Base-by-base conservation (phyloP, 495 filamentous ascomycete species). In the Penicillium bovifimosum region DNA sequence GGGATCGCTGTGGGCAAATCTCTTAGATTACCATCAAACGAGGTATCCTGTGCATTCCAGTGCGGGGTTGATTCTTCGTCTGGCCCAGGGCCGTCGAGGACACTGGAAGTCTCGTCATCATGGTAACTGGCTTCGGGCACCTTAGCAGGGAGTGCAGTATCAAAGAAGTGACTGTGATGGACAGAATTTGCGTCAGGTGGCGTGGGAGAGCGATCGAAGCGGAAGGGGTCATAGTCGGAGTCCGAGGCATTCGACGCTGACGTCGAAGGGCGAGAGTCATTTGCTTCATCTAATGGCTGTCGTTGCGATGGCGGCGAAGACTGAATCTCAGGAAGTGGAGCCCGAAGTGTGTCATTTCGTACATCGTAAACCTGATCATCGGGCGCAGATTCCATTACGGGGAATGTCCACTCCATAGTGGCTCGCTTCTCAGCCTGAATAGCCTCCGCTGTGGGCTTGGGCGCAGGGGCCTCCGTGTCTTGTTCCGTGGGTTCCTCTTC, bases 371-470 rank as follows among this genome's bases (percentile, higher is more conserved):
- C 45, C 40, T 58, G 53, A 2, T 56, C 57, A 28, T 59, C 60
- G 7, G 62, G 42, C 0, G 54, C 32, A 1, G 53, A 56, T 5
- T 58, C 57, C 73, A 74, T 76, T 7, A 72, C 60, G 7, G 74
- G 74, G 50, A 77, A 77, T n/a, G 71, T 77, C 74, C 74, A 77
- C 18, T 75, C 55, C 61, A 70, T 68, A 9, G 69, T 72, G 9
- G 66, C 68, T n/a, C 68, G 66, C 38, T 68, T 71, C 14, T 67
- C 69, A 6, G 52, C 61, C 31, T 53, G 60, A 36, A 60, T 50
- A 29, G 55, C 20, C 43, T 66, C 63, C 6, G 58, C 52, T 9
- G 20, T 31, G n/a, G 62, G 54, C 13, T 62, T 60, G 1, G 59
- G 40, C 14, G 50, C 54, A 27, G 55, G 44, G 28, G 45, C 17